Evolutionary conservation across 441 rosid genomes (phyloP).

Genomic region (Pelargonium fulgidum): DNA sequence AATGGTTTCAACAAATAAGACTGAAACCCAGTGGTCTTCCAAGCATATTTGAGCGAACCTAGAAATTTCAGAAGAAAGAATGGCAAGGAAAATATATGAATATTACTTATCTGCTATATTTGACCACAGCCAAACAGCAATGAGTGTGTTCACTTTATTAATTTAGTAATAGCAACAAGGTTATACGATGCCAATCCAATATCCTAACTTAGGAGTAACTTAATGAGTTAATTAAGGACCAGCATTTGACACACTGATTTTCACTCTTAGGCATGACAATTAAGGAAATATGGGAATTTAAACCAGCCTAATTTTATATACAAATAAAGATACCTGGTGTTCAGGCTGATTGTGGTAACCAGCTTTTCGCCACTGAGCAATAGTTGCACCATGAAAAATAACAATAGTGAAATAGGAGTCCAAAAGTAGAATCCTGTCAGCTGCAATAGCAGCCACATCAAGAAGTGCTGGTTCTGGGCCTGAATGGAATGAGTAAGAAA

Average conservation of each 20-base stretch:
- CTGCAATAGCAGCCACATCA: constrained; percentile 82
- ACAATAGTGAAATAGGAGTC: constrained; percentile 82
- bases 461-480: constrained; percentile 80
- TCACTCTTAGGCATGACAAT: neutral
- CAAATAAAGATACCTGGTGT: constrained; percentile 48
- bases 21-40: too few relatives aligned
- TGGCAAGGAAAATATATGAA: too few relatives aligned
- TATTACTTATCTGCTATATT: too few relatives aligned
- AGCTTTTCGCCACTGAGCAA: constrained; percentile 93
- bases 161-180: too few relatives aligned
- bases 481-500: constrained; percentile 82
- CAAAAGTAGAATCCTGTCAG: constrained; percentile 77
- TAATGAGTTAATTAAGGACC: too few relatives aligned
- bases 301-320: neutral
- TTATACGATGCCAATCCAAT: too few relatives aligned
- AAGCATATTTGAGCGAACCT: too few relatives aligned
- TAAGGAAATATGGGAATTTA: neutral
- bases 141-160: too few relatives aligned
- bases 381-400: constrained; percentile 84
- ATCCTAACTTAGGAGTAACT: too few relatives aligned
- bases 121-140: too few relatives aligned
- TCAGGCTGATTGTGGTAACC: constrained; percentile 89
- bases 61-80: too few relatives aligned
- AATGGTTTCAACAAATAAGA: too few relatives aligned
- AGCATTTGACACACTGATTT: neutral